phyloP scores from a whole-genome alignment of 768 basidiomycete genomes.

The Amanita subjunquillea region DNA sequence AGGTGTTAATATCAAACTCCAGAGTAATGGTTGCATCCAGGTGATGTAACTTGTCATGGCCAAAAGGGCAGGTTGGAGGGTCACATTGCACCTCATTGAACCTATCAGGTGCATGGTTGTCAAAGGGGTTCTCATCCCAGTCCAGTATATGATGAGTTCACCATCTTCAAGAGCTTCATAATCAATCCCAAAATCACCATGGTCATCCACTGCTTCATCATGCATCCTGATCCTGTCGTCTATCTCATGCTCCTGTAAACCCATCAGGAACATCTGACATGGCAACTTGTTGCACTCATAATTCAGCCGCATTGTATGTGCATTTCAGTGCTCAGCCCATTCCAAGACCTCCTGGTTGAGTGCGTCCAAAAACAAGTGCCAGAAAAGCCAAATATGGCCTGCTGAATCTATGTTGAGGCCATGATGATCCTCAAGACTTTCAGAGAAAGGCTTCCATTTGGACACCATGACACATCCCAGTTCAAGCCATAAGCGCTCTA shows the following conservation, averaged over 20 bases:
- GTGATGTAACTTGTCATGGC: background rate
- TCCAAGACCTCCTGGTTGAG: constrained; percentile 16
- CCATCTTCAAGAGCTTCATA: constrained; percentile 2
- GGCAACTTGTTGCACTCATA: constrained; percentile 7
- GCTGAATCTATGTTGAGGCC: constrained; percentile 15
- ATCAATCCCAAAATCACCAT: constrained; percentile 7
- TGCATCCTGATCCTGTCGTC: constrained; percentile 7
- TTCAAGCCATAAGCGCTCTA: constrained; percentile 27
- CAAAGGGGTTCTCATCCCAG: background rate
- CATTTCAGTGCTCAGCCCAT: constrained; percentile 21
- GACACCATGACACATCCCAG: constrained; percentile 18
- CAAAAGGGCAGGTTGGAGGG: background rate
- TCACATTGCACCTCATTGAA: background rate
- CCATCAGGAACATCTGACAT: constrained; percentile 12
- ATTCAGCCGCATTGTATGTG: constrained; percentile 12
- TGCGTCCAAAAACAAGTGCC: constrained; percentile 19
- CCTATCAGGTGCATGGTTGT: background rate
- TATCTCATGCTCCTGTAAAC: constrained; percentile 5
- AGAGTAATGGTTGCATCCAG: background rate
- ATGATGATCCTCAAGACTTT: constrained; percentile 15
- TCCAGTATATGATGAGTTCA: background rate
- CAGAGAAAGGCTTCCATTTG: constrained; percentile 24
- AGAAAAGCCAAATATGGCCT: constrained; percentile 25
- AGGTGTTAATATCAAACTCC: background rate
- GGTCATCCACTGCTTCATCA: background rate